These are phyloP conservation scores for Melanogaster broomeanus DNA, from an alignment of 768 basidiomycete species.

Conservation along the genomic window DNA sequence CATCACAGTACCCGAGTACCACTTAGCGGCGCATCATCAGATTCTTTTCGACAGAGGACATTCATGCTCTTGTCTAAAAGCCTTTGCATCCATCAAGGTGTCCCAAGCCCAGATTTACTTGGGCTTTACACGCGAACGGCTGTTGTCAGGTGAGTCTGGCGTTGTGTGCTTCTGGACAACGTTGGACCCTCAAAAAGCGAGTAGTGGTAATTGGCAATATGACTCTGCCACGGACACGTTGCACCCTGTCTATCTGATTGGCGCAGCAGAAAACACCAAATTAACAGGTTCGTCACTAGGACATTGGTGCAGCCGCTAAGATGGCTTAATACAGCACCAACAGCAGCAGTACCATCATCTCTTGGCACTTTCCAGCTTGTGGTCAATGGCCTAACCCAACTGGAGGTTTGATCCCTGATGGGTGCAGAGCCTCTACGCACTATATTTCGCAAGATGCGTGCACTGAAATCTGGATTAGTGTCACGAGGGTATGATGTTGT, in stretches of 20 bases:
- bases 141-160: conserved; percentile 31
- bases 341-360: conserved; percentile 39
- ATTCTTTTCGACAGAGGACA: conserved; percentile 58
- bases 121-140: conserved; percentile 40
- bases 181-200: conserved; percentile 36
- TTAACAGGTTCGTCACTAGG: conserved; percentile 4
- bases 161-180: background rate
- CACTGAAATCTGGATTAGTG: background rate
- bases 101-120: conserved; percentile 58
- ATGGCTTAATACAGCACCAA: background rate
- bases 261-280: conserved; percentile 2
- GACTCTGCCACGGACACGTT: conserved; percentile 48
- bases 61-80: conserved; percentile 57
- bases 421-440: background rate
- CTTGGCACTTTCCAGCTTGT: conserved; percentile 51
- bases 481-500: background rate
- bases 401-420: conserved; percentile 34
- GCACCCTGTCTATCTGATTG: conserved; percentile 31
- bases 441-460: background rate
- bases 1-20: background rate
- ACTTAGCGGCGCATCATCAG: conserved; percentile 35
- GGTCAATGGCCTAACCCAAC: conserved; percentile 52
- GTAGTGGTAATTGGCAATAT: conserved; percentile 51
- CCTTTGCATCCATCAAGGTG: conserved; percentile 64
- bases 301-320: conserved; percentile 10